phyloP scores from a whole-genome alignment of 805 yeast species.

The Schizosaccharomyces lindneri region DNA sequence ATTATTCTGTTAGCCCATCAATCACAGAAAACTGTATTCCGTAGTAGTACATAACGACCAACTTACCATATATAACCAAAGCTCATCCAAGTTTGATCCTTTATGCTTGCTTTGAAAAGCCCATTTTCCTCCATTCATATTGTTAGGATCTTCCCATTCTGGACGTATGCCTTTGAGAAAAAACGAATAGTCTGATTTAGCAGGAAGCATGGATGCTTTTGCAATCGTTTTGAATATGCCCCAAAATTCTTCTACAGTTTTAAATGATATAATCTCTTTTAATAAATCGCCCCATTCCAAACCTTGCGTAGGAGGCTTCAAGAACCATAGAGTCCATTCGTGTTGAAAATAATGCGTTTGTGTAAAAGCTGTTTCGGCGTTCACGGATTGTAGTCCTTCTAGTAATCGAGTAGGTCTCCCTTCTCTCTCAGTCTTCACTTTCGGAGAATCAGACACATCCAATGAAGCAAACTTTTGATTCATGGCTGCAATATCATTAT shows the following conservation, averaged over 20 bases:
- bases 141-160: slow-evolving; percentile 89
- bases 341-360: slow-evolving; percentile 73
- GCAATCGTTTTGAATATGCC: slow-evolving; percentile 89
- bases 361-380: slow-evolving; percentile 17
- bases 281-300: slow-evolving; percentile 84
- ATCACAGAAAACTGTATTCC: slow-evolving; percentile 4
- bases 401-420: not conserved
- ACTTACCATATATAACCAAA: slow-evolving; percentile 57
- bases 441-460: not conserved
- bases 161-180: slow-evolving; percentile 87
- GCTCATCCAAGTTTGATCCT: slow-evolving; percentile 39
- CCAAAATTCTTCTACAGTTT: slow-evolving; percentile 97
- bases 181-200: slow-evolving; percentile 80
- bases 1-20: not conserved
- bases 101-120: slow-evolving; percentile 47
- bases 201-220: slow-evolving; percentile 68
- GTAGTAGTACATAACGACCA: not conserved
- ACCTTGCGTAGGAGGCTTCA: slow-evolving; percentile 63
- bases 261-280: slow-evolving; percentile 76
- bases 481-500: not conserved
- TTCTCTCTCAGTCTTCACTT: not conserved
- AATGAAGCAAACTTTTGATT: not conserved
- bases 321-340: slow-evolving; percentile 93
- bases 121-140: slow-evolving; percentile 89
- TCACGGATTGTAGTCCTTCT: not conserved